Evolutionary conservation across 2,329 filamentous ascomycete species (phyloP), one percentile per base, ranked within the genome.

Genomic region (Colletotrichum sp.): DNA sequence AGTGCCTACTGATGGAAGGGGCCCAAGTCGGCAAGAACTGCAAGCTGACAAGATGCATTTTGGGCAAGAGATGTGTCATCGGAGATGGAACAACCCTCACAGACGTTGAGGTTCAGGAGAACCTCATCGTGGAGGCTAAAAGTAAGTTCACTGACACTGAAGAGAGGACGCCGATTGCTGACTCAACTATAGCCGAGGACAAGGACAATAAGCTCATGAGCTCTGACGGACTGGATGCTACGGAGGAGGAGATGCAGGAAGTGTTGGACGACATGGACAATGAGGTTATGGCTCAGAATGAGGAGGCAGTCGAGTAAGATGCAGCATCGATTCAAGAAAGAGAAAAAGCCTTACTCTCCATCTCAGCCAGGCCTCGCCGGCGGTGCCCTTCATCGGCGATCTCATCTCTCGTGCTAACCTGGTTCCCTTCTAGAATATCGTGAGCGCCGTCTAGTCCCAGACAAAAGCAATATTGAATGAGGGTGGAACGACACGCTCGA

Each of bases 41-140:
- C 81, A 95, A 95, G 83, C 88, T 99, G 68, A 97, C 95, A 2
- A 95, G 95, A 26, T 98, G 96, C 81, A 95, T 99, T 36, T 86
- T 99, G 55, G 97, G 97, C 6, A 92, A 93, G 81, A 88, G 95
- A 77, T 94, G 93, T 79, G 93, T 94, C 80, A 92, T 99, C 79
- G 96, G 96, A n/a, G 95, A 95, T 63, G 94, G 93, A 10, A 93
- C 90, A 8, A 90, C 92, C n/a, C 85, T 99, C 79, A 96, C 93
- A 69, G 95, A 98, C 76, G 98, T 96, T 80, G 96, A 99, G 85
- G 93, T 99, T 7, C 96, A 98, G 83, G 95, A 98, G 84, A 96
- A 96, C 82, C 89, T 96, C 10, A 90, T 98, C 2, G 93, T 96
- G 62, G 96, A 98, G 81, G 91, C 95, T n/a, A 94, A 86, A 83